These are phyloP conservation scores for Takakia lepidozioides DNA, from an alignment of 225 moss, liverwort and hornwort species.

Conservation along the genomic window DNA sequence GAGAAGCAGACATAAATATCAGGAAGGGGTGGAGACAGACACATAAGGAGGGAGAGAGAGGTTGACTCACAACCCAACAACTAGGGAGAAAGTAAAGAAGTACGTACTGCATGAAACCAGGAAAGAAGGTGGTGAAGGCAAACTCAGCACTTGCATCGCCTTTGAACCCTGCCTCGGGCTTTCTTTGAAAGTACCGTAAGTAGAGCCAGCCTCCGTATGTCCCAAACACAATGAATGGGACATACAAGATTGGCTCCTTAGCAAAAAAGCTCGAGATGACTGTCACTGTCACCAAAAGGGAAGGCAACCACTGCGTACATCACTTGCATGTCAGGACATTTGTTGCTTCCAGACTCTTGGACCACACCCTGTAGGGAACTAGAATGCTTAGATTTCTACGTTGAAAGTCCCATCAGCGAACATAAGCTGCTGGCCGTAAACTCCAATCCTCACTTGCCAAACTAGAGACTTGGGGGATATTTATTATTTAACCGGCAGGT, in stretches of 20 bases:
- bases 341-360: no score
- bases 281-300: slow-evolving; percentile 31
- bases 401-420: no score
- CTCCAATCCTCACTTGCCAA: no score
- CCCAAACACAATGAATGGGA: slow-evolving; percentile 78
- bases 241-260: slow-evolving; percentile 44
- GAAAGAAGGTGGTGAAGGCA: slow-evolving; percentile 77
- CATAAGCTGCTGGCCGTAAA: no score
- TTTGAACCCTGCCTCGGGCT: slow-evolving; percentile 74
- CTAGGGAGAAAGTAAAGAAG: no score
- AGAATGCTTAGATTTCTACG: no score
- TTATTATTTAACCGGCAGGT: no score
- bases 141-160: slow-evolving; percentile 92
- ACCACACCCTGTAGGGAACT: no score
- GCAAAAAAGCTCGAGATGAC: slow-evolving; percentile 40
- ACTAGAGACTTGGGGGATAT: no score
- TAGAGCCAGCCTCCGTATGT: slow-evolving; percentile 90
- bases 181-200: slow-evolving; percentile 75
- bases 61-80: not conserved
- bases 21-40: no score
- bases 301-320: slow-evolving; percentile 68
- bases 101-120: slow-evolving; percentile 50
- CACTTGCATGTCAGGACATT: no score
- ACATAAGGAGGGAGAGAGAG: not conserved
- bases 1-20: no score